Percentiles rank a stretch among this genome's conserved stretches.
Evolutionary conservation across 805 yeast species (phyloP).

Genomic region (Candida dajiaensis): DNA sequence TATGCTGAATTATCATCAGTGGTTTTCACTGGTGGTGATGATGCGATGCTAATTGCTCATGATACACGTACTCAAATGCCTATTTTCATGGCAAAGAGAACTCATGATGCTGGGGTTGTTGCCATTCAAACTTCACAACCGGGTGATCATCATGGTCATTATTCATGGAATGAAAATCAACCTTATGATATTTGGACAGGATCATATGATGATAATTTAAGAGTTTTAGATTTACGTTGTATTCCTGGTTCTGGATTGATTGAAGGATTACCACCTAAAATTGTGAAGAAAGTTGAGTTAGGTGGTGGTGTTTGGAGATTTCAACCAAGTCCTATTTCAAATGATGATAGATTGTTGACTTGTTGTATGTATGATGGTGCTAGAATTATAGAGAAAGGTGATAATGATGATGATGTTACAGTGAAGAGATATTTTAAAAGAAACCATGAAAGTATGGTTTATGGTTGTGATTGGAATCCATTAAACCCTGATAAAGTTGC

Average conservation of each 20-base stretch:
- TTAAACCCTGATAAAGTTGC: conserved; percentile 42
- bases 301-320: conserved; percentile 98
- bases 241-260: conserved; percentile 33
- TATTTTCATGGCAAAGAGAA: conserved; percentile 37
- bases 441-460: conserved; percentile 88
- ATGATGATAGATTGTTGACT: conserved; percentile 48
- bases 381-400: conserved; percentile 42
- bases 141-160: conserved; percentile 25
- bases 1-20: conserved; percentile 46
- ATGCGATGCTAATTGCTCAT: conserved; percentile 66
- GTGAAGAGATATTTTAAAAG: conserved; percentile 45
- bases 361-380: conserved; percentile 98
- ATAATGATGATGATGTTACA: conserved; percentile 13
- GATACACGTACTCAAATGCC: conserved; percentile 42
- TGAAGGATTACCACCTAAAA: conserved; percentile 48
- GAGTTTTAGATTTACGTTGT: conserved; percentile 64
- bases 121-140: conserved; percentile 58
- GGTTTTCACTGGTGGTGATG: conserved; percentile 89
- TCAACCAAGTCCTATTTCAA: conserved; percentile 46
- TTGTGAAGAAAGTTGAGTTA: conserved; percentile 40
- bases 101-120: conserved; percentile 90
- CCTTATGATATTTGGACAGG: conserved; percentile 73
- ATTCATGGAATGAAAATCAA: conserved; percentile 36
- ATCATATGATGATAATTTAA: conserved; percentile 79
- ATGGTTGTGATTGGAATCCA: conserved; percentile 84